These are phyloP conservation scores for Coffea eugenioides DNA, from an alignment of 257 asterid species.

Conservation along the genomic window DNA sequence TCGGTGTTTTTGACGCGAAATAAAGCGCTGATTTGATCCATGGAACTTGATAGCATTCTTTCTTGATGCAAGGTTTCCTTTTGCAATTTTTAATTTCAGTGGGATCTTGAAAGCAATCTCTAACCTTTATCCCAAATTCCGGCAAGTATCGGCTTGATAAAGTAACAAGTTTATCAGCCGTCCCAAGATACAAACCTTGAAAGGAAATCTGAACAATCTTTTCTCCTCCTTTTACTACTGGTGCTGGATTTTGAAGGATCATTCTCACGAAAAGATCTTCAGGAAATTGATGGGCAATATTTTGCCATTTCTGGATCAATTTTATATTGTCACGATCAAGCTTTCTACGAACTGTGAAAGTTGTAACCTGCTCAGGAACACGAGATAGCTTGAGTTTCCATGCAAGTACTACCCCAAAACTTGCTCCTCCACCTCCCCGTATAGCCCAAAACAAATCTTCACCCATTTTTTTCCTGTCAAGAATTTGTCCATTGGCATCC, in stretches of 20 bases:
- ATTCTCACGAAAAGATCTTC: slow-evolving; percentile 17
- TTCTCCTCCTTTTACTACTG: background rate
- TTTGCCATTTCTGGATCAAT: slow-evolving; percentile 15
- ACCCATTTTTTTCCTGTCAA: slow-evolving; percentile 19
- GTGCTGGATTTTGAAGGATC: slow-evolving; percentile 11
- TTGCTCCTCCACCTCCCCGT: slow-evolving; percentile 28
- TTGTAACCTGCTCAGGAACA: background rate
- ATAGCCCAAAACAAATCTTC: slow-evolving; percentile 29
- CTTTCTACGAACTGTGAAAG: slow-evolving; percentile 6
- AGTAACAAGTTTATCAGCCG: background rate
- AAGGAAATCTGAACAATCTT: slow-evolving; percentile 9
- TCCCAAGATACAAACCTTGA: slow-evolving; percentile 19
- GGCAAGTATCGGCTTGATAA: slow-evolving; percentile 4
- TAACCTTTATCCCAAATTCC: slow-evolving; percentile 10
- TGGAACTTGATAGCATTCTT: background rate
- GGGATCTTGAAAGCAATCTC: slow-evolving; percentile 11
- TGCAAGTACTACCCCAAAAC: slow-evolving; percentile 21
- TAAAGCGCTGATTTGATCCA: slow-evolving; percentile 23
- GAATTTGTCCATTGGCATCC: slow-evolving; percentile 16
- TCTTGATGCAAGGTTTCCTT: slow-evolving; percentile 12
- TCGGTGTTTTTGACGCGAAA: slow-evolving; percentile 1
- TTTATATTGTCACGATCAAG: background rate
- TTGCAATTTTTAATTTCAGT: background rate
- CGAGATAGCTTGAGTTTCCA: slow-evolving; percentile 20
- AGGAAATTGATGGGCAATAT: background rate